These are phyloP conservation scores for Cetradonia linearis DNA, from an alignment of 495 filamentous ascomycete species.

Conservation along the genomic window DNA sequence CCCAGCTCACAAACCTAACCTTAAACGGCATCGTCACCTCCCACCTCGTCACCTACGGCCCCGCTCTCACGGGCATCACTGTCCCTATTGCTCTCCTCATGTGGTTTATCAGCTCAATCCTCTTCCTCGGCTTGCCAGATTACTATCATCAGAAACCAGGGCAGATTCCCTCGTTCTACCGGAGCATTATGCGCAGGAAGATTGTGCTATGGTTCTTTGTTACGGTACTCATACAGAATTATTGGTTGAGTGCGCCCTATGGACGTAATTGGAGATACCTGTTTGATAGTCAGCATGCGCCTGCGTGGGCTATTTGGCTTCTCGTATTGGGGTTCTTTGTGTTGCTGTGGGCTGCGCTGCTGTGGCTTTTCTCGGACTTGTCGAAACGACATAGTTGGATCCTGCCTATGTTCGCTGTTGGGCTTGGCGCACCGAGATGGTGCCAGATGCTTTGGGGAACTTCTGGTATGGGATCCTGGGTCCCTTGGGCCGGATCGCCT, in stretches of 20 bases:
- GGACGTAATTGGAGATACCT: conserved; percentile 56
- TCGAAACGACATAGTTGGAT: conserved; percentile 52
- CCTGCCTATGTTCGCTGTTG: conserved; percentile 56
- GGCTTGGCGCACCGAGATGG: conserved; percentile 54
- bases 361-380: conserved; percentile 39
- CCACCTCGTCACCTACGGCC: conserved; percentile 26
- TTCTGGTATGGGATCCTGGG: conserved; percentile 45
- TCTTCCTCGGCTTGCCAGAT: conserved; percentile 49
- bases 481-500: conserved; percentile 48
- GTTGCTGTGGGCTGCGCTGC: conserved; percentile 42
- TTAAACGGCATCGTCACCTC: conserved; percentile 24
- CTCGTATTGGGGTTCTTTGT: conserved; percentile 51
- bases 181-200: conserved; percentile 45
- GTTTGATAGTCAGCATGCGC: conserved; percentile 42
- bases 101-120: conserved; percentile 40
- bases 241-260: conserved; percentile 51
- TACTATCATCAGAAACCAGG: conserved; percentile 61
- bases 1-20: conserved; percentile 30
- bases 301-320: conserved; percentile 42
- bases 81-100: conserved; percentile 43
- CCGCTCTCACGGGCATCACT: conserved; percentile 36
- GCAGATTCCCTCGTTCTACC: conserved; percentile 52
- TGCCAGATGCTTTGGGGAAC: conserved; percentile 56
- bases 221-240: conserved; percentile 56
- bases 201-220: conserved; percentile 48